Evolutionary conservation across 495 filamentous ascomycete species (phyloP), one percentile per base, ranked within the genome.

Genomic region (Penicillium taxi): DNA sequence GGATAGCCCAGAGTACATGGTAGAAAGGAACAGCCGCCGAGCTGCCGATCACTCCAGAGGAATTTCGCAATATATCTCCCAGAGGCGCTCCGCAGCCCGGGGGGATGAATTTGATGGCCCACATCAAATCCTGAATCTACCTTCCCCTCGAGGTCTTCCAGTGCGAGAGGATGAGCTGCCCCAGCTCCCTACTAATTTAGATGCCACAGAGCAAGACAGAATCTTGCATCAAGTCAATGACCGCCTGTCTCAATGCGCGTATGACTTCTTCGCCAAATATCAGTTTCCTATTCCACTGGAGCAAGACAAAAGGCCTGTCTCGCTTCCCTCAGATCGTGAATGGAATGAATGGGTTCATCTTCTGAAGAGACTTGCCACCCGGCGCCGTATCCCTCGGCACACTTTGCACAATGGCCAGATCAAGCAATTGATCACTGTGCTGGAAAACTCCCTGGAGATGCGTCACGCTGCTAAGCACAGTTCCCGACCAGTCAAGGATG

Each of bases 291-390:
- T 93, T 51, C 86, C 86, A 11, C 48, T 90, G 50, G 81, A 86
- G 48, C 58, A 71, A 52, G 82, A 88, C 60, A 86, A 86, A 71
- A 75, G 85, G 49, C 78, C 77, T 20, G 84, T 93, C 44, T 78
- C 81, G 53, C 68, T 78, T 26, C 82, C 86, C 20, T 77, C 79
- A 48, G 86, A 93, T 59, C 73, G 84, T 42, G 86, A 89, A 59
- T 93, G 86, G 85, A 88, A 84, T 46, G 86, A 93, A 56, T 93
- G 86, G 86, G 84, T 88, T 21, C 86, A 87, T 61, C 74, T 93
- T 37, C 69, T 93, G 41, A 90, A 89, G 64, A 74, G 85, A 24
- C 69, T 93, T 41, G 85, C 86, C 22, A 90, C 84, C 22, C 88
- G 89, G 62, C 72, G 86, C 18, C 76, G 84, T 28, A 90, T 93